Evolutionary conservation across 495 filamentous ascomycete species (phyloP).

Genomic region (Lepraria neglecta): DNA sequence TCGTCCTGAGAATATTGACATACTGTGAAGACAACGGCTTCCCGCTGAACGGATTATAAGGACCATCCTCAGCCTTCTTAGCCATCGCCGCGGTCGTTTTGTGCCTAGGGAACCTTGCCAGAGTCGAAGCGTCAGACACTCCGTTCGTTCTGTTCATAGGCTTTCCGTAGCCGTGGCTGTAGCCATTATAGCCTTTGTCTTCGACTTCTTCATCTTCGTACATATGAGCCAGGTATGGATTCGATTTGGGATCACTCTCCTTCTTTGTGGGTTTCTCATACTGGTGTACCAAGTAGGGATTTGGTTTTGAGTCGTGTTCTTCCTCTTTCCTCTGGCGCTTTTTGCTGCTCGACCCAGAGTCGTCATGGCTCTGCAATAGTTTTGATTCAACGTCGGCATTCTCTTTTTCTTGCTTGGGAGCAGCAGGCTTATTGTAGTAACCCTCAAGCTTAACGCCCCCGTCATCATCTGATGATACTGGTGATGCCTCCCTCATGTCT

Average conservation of each 20-base stretch:
- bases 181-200: slow-evolving; percentile 26
- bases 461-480: slow-evolving; percentile 32
- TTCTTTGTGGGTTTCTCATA: slow-evolving; percentile 27
- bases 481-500: slow-evolving; percentile 37
- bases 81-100: slow-evolving; percentile 74
- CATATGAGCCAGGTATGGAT: slow-evolving; percentile 90
- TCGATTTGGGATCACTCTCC: slow-evolving; percentile 52
- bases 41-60: slow-evolving; percentile 78
- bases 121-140: slow-evolving; percentile 39
- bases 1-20: slow-evolving; percentile 75
- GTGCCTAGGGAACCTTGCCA: slow-evolving; percentile 68
- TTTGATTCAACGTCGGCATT: background rate
- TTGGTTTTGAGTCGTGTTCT: background rate
- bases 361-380: background rate
- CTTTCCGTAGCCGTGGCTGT: slow-evolving; percentile 39
- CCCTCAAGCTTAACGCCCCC: slow-evolving; percentile 33
- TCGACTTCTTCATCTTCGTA: slow-evolving; percentile 46
- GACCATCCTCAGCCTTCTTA: slow-evolving; percentile 66
- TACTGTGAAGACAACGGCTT: slow-evolving; percentile 72
- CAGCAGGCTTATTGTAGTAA: slow-evolving; percentile 15
- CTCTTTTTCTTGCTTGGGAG: background rate
- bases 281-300: slow-evolving; percentile 10
- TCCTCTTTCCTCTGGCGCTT: slow-evolving; percentile 2
- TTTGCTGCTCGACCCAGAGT: too few relatives aligned
- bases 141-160: slow-evolving; percentile 26